Conservation (phyloP, 2,329 filamentous ascomycete genomes). For the Nigrograna mackinnonii region DNA sequence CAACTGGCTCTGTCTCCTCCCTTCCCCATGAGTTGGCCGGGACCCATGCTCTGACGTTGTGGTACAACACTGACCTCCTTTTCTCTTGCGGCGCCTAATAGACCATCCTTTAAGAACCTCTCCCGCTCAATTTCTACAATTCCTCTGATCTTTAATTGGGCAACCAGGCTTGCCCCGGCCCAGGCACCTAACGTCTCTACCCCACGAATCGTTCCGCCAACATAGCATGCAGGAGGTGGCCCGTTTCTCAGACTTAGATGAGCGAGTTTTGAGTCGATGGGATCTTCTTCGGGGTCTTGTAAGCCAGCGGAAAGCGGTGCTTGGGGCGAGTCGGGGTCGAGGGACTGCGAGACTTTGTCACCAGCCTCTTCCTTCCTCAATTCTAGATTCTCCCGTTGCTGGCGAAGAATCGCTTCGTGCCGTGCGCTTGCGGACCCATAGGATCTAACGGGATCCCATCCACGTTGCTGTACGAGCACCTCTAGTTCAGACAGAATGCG, state of each 20-base stretch:
- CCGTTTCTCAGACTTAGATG: conserved; percentile 50
- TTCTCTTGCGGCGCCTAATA: conserved; percentile 62
- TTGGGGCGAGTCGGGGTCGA: conserved; percentile 11
- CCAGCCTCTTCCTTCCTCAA: conserved; percentile 21
- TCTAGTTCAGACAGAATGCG: conserved; percentile 78
- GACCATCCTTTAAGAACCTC: conserved; percentile 69
- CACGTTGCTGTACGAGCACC: conserved; percentile 65
- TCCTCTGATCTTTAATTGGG: conserved; percentile 69
- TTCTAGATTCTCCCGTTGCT: conserved; percentile 25
- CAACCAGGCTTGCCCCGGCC: conserved; percentile 72
- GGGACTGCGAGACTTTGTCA: conserved; percentile 24
- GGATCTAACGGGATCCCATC: conserved; percentile 78
- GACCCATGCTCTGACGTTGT: conserved; percentile 68
- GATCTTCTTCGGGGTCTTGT: conserved; percentile 56
- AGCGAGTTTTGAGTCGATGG: conserved; percentile 62
- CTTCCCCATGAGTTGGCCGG: conserved; percentile 39
- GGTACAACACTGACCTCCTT: conserved; percentile 61
- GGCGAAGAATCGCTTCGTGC: conserved; percentile 29
- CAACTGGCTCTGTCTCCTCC: conserved; percentile 41
- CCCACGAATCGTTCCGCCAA: conserved; percentile 65
- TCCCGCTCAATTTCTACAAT: conserved; percentile 74
- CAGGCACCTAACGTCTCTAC: conserved; percentile 74
- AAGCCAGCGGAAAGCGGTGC: conserved; percentile 41
- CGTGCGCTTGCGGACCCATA: conserved; percentile 60
- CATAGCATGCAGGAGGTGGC: conserved; percentile 31